Evolutionary conservation across 2,329 filamentous ascomycete species (phyloP).

Genomic region (Helicocarpus griseus): DNA sequence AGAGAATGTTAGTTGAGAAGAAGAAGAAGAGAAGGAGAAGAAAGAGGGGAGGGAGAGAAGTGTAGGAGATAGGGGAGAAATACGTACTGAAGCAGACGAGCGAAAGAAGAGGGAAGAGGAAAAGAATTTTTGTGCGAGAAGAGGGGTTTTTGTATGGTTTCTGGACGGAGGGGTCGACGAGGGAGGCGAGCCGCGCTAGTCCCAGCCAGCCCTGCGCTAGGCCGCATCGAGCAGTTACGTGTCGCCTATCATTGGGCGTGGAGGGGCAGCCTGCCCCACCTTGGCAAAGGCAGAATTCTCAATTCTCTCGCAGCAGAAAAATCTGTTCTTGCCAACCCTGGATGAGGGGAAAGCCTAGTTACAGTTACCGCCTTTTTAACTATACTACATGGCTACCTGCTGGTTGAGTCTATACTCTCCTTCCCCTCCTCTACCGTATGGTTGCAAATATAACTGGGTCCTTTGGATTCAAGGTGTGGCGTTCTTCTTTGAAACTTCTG

Average conservation of each 20-base stretch:
- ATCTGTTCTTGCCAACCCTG: conserved; percentile 10
- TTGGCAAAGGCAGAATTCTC: not conserved
- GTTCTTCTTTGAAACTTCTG: not conserved
- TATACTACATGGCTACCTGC: too few relatives aligned
- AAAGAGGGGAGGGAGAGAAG: conserved; percentile 13
- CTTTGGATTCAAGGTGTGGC: not conserved
- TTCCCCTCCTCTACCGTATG: too few relatives aligned
- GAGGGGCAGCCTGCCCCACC: conserved; percentile 20
- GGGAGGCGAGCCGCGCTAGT: conserved; percentile 18
- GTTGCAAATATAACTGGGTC: not conserved
- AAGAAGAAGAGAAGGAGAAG: conserved; percentile 13
- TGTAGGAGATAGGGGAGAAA: conserved; percentile 21
- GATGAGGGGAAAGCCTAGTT: conserved; percentile 4
- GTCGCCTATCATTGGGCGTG: conserved; percentile 20
- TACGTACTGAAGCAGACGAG: conserved; percentile 39
- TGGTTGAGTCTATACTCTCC: too few relatives aligned
- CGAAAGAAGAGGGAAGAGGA: conserved; percentile 23
- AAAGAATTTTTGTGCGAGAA: conserved; percentile 23
- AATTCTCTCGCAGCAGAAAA: too few relatives aligned
- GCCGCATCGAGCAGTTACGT: conserved; percentile 5
- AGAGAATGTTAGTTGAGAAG: conserved; percentile 20
- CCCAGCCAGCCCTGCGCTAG: too few relatives aligned
- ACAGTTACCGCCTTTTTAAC: not conserved
- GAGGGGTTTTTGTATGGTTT: conserved; percentile 39
- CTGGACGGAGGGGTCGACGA: conserved; percentile 39